Percentiles rank a stretch among this genome's conserved stretches.
phyloP scores from a whole-genome alignment of 495 filamentous ascomycete genomes.

The Darksidea phi region DNA sequence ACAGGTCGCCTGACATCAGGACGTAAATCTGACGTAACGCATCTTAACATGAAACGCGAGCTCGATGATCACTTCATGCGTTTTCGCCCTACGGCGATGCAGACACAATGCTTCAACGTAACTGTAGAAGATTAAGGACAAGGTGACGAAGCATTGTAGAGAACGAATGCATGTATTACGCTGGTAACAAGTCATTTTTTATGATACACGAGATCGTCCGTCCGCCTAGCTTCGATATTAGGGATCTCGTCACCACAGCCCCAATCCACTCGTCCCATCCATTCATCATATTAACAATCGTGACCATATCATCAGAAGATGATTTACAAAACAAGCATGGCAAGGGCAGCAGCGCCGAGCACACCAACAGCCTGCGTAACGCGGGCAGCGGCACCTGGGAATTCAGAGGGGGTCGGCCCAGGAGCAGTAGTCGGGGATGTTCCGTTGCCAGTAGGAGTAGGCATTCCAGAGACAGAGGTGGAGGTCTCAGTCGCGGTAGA shows the following conservation, averaged over 20 bases:
- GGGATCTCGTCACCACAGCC: not conserved
- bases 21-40: conserved; percentile 2
- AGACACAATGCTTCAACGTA: no score
- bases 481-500: not conserved
- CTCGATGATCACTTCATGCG: not conserved
- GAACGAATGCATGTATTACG: no score
- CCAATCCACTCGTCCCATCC: not conserved
- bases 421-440: conserved; percentile 10
- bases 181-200: not conserved
- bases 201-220: conserved; percentile 6
- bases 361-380: conserved; percentile 32
- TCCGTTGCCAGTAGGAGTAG: conserved; percentile 17
- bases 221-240: not conserved
- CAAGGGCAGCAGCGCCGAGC: conserved; percentile 31
- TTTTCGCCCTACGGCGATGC: no score
- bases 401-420: conserved; percentile 16
- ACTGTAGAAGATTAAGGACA: no score
- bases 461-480: not conserved
- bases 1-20: no score
- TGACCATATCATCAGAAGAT: not conserved
- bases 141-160: no score
- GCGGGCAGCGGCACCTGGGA: conserved; percentile 30
- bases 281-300: not conserved
- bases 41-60: conserved; percentile 3
- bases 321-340: conserved; percentile 34